Base-by-base conservation (phyloP, 345 rosid genomes). In the Gossypium bickii region DNA sequence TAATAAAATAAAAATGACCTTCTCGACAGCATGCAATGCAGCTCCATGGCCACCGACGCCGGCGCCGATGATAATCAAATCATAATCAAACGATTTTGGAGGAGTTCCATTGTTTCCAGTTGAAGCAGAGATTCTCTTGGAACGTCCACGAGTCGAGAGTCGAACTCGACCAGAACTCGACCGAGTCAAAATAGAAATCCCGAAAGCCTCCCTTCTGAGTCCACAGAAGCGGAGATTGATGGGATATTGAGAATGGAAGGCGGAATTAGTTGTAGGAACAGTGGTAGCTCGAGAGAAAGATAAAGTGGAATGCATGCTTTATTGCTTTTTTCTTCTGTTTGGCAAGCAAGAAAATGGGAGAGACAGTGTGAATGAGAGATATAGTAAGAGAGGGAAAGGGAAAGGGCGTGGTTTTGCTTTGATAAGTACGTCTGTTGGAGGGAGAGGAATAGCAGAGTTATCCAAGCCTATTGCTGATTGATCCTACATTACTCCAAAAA, bases 31-130 rank as follows among this genome's bases (percentile, higher is more conserved):
- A 67, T 96, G 98, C 51, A 96, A 89, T 1, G 97, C 99, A 70
- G 99, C 97, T 45, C 99, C 98, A 57, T 93, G 99, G 4, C 98
- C 99, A 15, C 99, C 98, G 20, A 95, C 99, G 62, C 98, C 99
- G 52, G 99, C 98, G 41, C 99, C 99, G 20, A 93, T 88, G 66
- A 95, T 95, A 80, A 93, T 75, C 85, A 95, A 80, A 81, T 93
- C 99, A 77, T 95, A 95, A 77, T 95, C 97, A 63, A 93, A 95
- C 22, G 93, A 85, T 82, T 86, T 85, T 0, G 89, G 82, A 2
- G 92, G 80, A 73, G 85, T 86, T 27, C 97, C 98, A 68, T 95
- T 91, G 71, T 63, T 82, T 9, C 76, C 71, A 3, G 76, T 51
- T 12, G 90, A 80, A 78, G 96, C 87, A 0, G 78, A 83, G 16